Evolutionary conservation across 2,329 filamentous ascomycete species (phyloP).

Genomic region (Passalora sequoiae): DNA sequence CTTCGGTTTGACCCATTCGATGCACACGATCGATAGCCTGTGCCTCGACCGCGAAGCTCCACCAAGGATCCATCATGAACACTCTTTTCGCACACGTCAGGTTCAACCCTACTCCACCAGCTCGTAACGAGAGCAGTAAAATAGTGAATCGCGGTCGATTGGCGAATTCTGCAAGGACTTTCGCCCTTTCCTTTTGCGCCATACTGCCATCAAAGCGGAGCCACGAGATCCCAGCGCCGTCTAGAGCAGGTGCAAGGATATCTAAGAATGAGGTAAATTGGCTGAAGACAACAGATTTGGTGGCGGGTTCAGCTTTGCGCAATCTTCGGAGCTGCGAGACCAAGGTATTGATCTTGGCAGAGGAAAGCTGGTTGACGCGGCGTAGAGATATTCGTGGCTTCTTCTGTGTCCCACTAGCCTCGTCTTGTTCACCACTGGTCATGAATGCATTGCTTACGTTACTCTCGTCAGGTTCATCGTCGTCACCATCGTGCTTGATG

Average conservation of each 20-base stretch:
- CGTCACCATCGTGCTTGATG: conserved; percentile 63
- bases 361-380: conserved; percentile 63
- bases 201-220: conserved; percentile 91
- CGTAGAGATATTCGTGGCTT: conserved; percentile 52
- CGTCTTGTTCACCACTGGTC: conserved; percentile 35
- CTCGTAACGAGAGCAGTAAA: conserved; percentile 76
- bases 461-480: conserved; percentile 28
- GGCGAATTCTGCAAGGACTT: conserved; percentile 69
- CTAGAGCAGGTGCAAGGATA: conserved; percentile 77
- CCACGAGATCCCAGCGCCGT: conserved; percentile 65
- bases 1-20: conserved; percentile 85
- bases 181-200: conserved; percentile 75
- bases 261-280: conserved; percentile 97
- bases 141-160: conserved; percentile 58
- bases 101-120: conserved; percentile 91
- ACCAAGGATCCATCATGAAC: conserved; percentile 99
- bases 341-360: conserved; percentile 80
- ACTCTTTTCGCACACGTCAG: conserved; percentile 83
- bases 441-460: conserved; percentile 32
- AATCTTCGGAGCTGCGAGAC: conserved; percentile 68
- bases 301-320: conserved; percentile 58
- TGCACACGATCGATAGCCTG: conserved; percentile 98
- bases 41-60: conserved; percentile 93
- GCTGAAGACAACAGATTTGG: conserved; percentile 84
- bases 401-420: conserved; percentile 5